Evolutionary conservation across 805 yeast species (phyloP).

Genomic region (Lachancea meyersii): DNA sequence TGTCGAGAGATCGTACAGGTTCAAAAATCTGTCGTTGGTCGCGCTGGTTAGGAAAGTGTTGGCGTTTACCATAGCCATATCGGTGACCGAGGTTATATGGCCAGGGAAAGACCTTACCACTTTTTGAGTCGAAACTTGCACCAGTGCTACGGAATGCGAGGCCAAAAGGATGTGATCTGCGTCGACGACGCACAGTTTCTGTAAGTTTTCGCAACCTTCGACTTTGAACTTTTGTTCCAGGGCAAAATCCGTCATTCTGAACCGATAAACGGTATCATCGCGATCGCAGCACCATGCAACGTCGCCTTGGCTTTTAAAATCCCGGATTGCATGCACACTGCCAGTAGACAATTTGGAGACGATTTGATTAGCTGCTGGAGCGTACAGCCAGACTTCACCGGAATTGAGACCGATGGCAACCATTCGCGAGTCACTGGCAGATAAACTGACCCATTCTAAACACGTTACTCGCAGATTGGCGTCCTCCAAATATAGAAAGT

Average conservation of each 20-base stretch:
- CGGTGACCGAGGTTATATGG: conserved; percentile 61
- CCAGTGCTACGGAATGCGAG: conserved; percentile 57
- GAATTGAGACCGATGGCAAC: conserved; percentile 59
- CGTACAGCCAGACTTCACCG: conserved; percentile 59
- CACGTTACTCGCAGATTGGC: conserved; percentile 19
- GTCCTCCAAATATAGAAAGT: conserved; percentile 23
- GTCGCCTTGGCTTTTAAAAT: conserved; percentile 39
- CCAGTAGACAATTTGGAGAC: conserved; percentile 46
- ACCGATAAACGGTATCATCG: conserved; percentile 52
- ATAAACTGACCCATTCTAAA: conserved; percentile 23
- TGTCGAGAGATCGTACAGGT: conserved; percentile 44
- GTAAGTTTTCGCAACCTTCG: conserved; percentile 26
- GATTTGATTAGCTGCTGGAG: conserved; percentile 58
- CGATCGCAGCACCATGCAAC: conserved; percentile 55
- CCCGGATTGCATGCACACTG: conserved; percentile 42
- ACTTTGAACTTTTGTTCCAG: conserved; percentile 39
- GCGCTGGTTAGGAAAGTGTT: conserved; percentile 64
- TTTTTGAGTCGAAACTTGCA: conserved; percentile 37
- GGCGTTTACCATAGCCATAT: conserved; percentile 34
- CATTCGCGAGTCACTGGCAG: conserved; percentile 37
- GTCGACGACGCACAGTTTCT: conserved; percentile 27
- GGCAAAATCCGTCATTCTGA: conserved; percentile 47
- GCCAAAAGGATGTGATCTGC: conserved; percentile 48
- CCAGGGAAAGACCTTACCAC: conserved; percentile 60
- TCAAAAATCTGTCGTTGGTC: conserved; percentile 72